Evolutionary conservation across 176 grass and related monocot species (phyloP), one percentile per base, ranked within the genome.

Genomic region (Bonia amplexicaulis): DNA sequence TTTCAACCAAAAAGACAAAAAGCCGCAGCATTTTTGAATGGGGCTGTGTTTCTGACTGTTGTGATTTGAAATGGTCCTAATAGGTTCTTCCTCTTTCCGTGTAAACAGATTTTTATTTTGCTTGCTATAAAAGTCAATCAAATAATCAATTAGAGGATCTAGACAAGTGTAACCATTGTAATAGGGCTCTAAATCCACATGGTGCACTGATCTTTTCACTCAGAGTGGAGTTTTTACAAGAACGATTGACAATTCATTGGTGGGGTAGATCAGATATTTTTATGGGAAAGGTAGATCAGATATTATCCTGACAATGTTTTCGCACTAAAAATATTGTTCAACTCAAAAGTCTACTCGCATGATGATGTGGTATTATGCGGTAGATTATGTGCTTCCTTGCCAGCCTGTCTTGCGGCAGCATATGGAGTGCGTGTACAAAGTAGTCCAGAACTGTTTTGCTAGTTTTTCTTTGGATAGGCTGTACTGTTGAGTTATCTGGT

Each of bases 321-420:
- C 0, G 3, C 51, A 71, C 66, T 71, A 59, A 31, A 29, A 60
- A 72, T 82, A 35, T 29, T 20, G 41, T 17, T 60, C 17, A 13
- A 35, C 15, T 69, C 35, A 9, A 12, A 46, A 45, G 12, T 42
- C 27, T 31, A 46, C 13, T 35, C 3, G 10, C 67, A 31, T 72
- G 23, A 27, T 33, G 16, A 3, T 7, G 19, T 35, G 9, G 4
- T 83, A 35, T 23, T 14, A 73, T 46, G 76, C 6, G 8, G 4
- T 85, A 76, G 61, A 77, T 77, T 53, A 45, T 54, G 6, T 9
- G n/a, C 41, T 68, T 77, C 71, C 82, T 76, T 76, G 35, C n/a
- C 37, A 82, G 67, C 66, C 63, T 69, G 47, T 76, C n/a, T 22
- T 55, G 48, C 54, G 75, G 40, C 9, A 69, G 22, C 46, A 75